Evolutionary conservation across 805 yeast species (phyloP).

Genomic region (Kuraishia cidri): DNA sequence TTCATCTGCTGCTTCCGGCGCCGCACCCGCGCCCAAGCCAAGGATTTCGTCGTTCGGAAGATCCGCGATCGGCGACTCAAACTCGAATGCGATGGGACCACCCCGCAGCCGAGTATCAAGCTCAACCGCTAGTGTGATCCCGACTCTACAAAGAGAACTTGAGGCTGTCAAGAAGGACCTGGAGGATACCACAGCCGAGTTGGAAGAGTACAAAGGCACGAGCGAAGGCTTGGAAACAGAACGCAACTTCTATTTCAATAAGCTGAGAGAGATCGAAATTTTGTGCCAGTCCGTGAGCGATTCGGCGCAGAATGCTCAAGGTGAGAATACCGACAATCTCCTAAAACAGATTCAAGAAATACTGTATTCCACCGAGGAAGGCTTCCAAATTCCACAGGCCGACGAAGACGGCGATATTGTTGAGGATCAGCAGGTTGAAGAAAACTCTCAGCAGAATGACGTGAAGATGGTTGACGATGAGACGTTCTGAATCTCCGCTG

Average conservation of each 20-base stretch:
- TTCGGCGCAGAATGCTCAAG: constrained; percentile 29
- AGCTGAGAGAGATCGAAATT: constrained; percentile 82
- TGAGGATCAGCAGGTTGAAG: background rate
- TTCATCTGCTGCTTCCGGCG: background rate
- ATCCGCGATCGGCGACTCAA: background rate
- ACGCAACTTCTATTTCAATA: constrained; percentile 84
- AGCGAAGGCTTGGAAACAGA: constrained; percentile 69
- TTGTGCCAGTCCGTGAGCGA: constrained; percentile 58
- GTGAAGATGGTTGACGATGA: constrained; percentile 8
- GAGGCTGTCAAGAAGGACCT: constrained; percentile 32
- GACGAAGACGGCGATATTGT: background rate
- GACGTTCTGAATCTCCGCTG: no score
- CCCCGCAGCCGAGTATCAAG: constrained; percentile 4
- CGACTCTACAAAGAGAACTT: constrained; percentile 30
- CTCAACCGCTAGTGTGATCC: constrained; percentile 4
- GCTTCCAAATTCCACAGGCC: constrained; percentile 54
- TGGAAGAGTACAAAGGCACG: constrained; percentile 46
- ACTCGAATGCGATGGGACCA: background rate
- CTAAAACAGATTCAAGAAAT: constrained; percentile 63
- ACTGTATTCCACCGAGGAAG: constrained; percentile 75
- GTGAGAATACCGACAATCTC: constrained; percentile 24
- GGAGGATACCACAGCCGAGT: constrained; percentile 35
- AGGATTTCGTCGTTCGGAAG: background rate
- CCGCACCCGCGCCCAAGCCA: background rate
- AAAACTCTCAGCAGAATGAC: background rate